These are phyloP conservation scores for Penicillium sp. DNA, from an alignment of 2,329 filamentous ascomycete species.

Conservation along the genomic window DNA sequence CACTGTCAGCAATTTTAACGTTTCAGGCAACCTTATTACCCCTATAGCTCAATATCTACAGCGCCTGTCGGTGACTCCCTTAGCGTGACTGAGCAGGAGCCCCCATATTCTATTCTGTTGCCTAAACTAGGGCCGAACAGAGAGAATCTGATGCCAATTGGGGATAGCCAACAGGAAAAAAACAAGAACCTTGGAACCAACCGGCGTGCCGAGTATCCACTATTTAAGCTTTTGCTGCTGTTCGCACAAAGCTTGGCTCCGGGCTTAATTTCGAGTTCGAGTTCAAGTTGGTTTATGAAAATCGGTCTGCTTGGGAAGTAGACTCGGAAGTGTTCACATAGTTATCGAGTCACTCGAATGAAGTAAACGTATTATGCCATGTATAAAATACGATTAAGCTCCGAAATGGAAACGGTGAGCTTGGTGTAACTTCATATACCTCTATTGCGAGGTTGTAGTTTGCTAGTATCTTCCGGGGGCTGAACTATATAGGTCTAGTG, in stretches of 20 bases:
- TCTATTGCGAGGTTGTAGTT: not conserved
- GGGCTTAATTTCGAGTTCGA: not conserved
- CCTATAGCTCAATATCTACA: too few species aligned
- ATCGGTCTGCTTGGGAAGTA: too few species aligned
- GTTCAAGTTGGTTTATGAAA: not conserved
- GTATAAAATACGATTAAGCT: not conserved
- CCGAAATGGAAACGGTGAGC: not conserved
- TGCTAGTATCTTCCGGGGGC: not conserved
- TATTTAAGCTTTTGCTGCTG: not conserved
- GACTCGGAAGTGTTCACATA: not conserved
- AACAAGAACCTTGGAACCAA: not conserved
- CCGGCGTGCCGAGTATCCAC: not conserved
- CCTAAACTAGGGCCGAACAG: not conserved
- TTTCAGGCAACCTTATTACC: too few species aligned
- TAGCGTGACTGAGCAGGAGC: too few species aligned
- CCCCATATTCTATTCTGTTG: not conserved
- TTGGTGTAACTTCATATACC: not conserved
- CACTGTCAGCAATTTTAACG: too few species aligned
- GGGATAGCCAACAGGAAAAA: too few species aligned
- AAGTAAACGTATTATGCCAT: not conserved
- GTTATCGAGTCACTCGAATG: not conserved
- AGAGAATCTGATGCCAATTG: not conserved
- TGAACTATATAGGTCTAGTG: not conserved
- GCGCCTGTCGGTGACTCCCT: too few species aligned
- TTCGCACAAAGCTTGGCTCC: not conserved